Evolutionary conservation across 2,329 filamentous ascomycete genomes (phyloP), one percentile per base, ranked within the genome.

Genomic region (Canariomyces notabilis): DNA sequence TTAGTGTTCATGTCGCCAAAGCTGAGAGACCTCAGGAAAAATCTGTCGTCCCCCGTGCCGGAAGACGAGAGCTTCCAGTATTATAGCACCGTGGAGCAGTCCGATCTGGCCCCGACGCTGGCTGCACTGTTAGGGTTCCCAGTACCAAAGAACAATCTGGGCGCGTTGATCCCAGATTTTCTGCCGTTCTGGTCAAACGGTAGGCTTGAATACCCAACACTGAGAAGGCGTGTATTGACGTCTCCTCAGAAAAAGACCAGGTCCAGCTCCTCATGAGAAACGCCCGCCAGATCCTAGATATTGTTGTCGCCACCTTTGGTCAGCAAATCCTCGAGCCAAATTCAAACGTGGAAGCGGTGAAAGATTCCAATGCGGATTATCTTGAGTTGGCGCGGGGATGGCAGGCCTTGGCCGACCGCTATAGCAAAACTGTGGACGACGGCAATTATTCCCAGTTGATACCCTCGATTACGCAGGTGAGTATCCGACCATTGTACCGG

Each of bases 1-100:
- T 70, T 98, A 8, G 78, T 96, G 16, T 97, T 98, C 64, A 79
- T 95, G 53, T 93, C 89, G 2, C 89, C 91, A 0, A 93, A 89
- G 60, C 73, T 95, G 35, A 79, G 77, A 58, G 61, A 67, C 1
- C 68, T 89, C 6, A 72, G 74, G 3, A 54, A 63, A 2, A 59
- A 55, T 8, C 57, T 65, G 3, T 47, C 64, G 29, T 69, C 71
- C 32, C 89, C 90, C 0, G 68, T 78, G 3, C 65, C 73, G 11
- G 76, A 80, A 6, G 71, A 71, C 31, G 75, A 81, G 15, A 83
- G 93, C 51, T 95, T 95, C 55, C 79, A 86, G 49, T 97, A 87
- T 62, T 97, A 97, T 63, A 75, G 73, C 23, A 80, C 73, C 44
- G 80, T 97, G n/a, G 87, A 97, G 61, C 93, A 98, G 68, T 95